Evolutionary conservation across 352 stramenopile species (phyloP), one percentile per base, ranked within the genome.

Genomic region (Globisporangium middletonii): DNA sequence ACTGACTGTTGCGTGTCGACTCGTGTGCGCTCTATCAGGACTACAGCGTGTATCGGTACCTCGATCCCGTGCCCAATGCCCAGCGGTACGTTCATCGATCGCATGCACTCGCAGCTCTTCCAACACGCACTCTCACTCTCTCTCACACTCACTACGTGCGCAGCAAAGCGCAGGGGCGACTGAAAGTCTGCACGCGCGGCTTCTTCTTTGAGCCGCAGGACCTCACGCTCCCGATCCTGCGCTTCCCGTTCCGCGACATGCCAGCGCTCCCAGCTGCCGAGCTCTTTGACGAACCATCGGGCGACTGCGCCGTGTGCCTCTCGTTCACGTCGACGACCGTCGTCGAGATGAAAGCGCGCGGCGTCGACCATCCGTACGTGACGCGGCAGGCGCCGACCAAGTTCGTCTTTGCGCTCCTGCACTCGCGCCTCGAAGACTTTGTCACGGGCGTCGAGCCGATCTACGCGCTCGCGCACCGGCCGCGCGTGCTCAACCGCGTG

Each of bases 191-290:
- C 63, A 96, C 89, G 15, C 74, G 89, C 47, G 86, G 84, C 53
- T 89, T 97, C 56, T 94, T 97, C 57, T 97, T 97, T 56, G 91
- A 96, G 72, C 91, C 91, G 12, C 79, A 91, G 57, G 90, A 97
- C 66, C 64, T 83, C 30, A 83, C 79, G 45, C 50, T 84, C 42
- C 74, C 89, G 30, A 79, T 97, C 45, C 59, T 95, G 50, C 88
- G 91, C 45, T 95, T 96, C 59, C 78, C 89, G 28, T 97, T 96
- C 68, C 76, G 83, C 18, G 75, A 89, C 47, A 96, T 97, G 79
- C 58, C 70, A 16, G 60, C 65, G 1, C 61, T 80, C 11, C 84
- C 86, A 2, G 45, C 69, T n/a, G 67, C 75, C 9, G 78, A 86
- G 56, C 74, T 64, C 57, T 87, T 91, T 44, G 66, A 46, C 3